These are phyloP conservation scores for Monosporozyma servazzii DNA, from an alignment of 805 yeast genomes.

Conservation along the genomic window DNA sequence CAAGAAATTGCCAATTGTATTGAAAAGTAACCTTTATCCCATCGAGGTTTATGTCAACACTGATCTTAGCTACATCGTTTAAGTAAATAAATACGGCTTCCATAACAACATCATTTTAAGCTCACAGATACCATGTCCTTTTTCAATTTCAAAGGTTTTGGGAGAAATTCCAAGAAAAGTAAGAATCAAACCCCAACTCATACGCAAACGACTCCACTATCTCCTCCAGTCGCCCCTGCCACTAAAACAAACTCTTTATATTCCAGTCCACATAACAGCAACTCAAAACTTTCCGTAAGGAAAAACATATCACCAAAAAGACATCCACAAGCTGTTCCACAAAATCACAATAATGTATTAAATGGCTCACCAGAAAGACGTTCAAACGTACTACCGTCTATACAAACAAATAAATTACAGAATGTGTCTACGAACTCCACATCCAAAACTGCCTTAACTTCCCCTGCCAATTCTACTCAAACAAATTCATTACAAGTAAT, in stretches of 20 bases:
- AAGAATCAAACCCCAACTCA: conserved; percentile 28
- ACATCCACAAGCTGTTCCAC: conserved; percentile 8
- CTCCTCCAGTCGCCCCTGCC: conserved; percentile 9
- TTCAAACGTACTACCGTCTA: conserved; percentile 6
- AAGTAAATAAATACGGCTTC: no score
- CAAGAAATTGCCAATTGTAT: no score
- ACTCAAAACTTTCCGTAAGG: conserved; percentile 40
- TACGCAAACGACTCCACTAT: conserved; percentile 10
- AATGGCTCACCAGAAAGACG: not conserved
- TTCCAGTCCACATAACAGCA: conserved; percentile 34
- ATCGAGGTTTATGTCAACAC: no score
- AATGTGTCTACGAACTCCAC: not conserved
- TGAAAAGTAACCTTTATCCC: no score
- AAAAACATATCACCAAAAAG: conserved; percentile 27
- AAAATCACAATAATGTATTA: conserved; percentile 6
- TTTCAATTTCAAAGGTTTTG: conserved; percentile 39
- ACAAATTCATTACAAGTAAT: conserved; percentile 30
- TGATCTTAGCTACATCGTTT: no score
- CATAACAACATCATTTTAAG: not conserved
- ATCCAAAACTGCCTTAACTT: not conserved
- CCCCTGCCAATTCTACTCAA: not conserved
- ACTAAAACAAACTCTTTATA: conserved; percentile 15
- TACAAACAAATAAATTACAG: not conserved
- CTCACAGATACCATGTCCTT: conserved; percentile 16
- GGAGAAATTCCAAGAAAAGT: conserved; percentile 44